A percentile compares a stretch with the other conserved stretches of the same genome.
phyloP scores from a whole-genome alignment of 163 green algal genomes.

The Coccomyxa subellipsoidea region DNA sequence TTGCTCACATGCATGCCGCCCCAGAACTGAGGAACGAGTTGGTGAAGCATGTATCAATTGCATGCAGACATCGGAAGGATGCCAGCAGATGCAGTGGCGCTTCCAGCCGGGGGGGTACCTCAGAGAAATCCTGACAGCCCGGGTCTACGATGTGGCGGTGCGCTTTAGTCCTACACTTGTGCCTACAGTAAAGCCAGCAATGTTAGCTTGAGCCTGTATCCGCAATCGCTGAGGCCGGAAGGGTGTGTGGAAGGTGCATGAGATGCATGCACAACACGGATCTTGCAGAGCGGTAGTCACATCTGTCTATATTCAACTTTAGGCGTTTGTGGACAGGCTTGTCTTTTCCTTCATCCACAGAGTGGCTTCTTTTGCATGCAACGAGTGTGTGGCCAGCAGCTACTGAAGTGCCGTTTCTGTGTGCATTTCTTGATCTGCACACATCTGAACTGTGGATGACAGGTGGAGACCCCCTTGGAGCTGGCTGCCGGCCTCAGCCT shows the following conservation, averaged over 20 bases:
- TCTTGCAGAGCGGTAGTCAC: too few species aligned
- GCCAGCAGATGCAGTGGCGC: slow-evolving; percentile 63
- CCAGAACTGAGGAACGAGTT: too few species aligned
- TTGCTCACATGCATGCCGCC: too few species aligned
- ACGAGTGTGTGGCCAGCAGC: too few species aligned
- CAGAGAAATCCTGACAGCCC: slow-evolving; percentile 78
- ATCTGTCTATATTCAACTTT: too few species aligned
- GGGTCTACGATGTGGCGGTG: slow-evolving; percentile 95
- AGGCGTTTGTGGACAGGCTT: too few species aligned
- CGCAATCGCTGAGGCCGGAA: background rate
- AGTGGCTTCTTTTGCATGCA: too few species aligned
- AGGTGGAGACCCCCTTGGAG: slow-evolving; percentile 85
- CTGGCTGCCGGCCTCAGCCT: slow-evolving; percentile 73
- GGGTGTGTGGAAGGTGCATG: background rate
- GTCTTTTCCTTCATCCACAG: too few species aligned
- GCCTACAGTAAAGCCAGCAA: background rate
- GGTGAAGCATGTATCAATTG: background rate
- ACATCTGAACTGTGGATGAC: background rate
- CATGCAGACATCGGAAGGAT: slow-evolving; percentile 51
- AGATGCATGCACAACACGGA: background rate
- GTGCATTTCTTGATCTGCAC: background rate
- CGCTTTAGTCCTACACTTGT: background rate
- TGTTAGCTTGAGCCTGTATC: background rate
- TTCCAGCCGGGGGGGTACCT: slow-evolving; percentile 79
- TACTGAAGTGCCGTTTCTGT: too few species aligned